Base-by-base conservation (phyloP, 371 early-diverging fungal species). In the Circinella minor region DNA sequence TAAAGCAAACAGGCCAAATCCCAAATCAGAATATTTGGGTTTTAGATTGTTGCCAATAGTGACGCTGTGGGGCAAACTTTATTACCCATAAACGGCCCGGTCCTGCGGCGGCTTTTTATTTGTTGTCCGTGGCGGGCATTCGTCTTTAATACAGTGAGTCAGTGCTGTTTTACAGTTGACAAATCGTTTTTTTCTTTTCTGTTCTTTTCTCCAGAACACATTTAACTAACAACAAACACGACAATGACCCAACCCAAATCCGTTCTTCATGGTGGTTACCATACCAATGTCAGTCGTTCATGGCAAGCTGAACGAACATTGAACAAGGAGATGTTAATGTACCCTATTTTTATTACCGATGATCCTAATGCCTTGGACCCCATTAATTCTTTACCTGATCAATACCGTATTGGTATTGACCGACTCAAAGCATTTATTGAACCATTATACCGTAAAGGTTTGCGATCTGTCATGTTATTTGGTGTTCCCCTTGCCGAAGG, bases 331-430 rank as follows among this genome's bases (percentile, higher is more conserved):
- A 86, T 89, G 72, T 89, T 98, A 66, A 92, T 98, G 85, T 97
- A 92, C 79, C 99, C 99, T 17, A 86, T 98, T 73, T 98, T 98
- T 79, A 89, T 98, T 71, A 89, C 89, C 63, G 97, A 95, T 80
- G 86, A 91, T 70, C 79, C 87, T 36, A 89, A 94, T 70, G 90
- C 86, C 38, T 80, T 92, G 63, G 93, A 90, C 55, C 85, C 88
- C 57, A 95, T 98, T 77, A 74, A 83, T 7, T 88, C 95, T 4
- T 81, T 98, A 68, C 99, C 99, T 18, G 93, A 91, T 55, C 95
- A 95, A 79, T 91, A 91, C 75, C 93, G 96, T 85, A 83, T 79
- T 60, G 97, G 98, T 69, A 80, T 96, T 34, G 89, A 93, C 75
- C 85, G 88, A 27, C 83, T 98, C 34, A 84, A 92, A 69, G 90